These are phyloP conservation scores for Trichoderma guizhouense DNA, from an alignment of 2,329 filamentous ascomycete species.

Conservation along the genomic window DNA sequence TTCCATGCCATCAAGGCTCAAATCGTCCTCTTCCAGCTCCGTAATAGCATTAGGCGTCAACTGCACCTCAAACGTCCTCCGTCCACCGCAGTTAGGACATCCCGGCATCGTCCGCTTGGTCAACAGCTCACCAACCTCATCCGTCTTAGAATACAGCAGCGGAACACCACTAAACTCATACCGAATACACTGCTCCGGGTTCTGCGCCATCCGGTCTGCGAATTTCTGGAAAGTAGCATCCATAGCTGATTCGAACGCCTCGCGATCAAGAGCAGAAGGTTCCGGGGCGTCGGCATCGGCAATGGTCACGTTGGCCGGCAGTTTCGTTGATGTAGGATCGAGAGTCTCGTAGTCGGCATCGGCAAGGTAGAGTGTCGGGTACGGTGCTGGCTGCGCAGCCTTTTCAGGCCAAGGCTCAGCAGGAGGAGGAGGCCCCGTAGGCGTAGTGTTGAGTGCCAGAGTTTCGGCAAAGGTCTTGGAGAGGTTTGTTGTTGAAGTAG, in stretches of 20 bases:
- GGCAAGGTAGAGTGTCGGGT: conserved; percentile 71
- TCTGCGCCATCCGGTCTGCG: conserved; percentile 72
- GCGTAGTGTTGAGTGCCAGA: conserved; percentile 65
- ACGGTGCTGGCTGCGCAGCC: conserved; percentile 64
- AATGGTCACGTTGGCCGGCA: conserved; percentile 46
- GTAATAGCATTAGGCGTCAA: conserved; percentile 86
- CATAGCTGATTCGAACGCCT: conserved; percentile 69
- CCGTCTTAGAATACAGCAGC: conserved; percentile 76
- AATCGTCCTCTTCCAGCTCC: conserved; percentile 76
- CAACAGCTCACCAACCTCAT: conserved; percentile 68
- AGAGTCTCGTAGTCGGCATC: conserved; percentile 93
- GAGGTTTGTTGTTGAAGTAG: conserved; percentile 33
- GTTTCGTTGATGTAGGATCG: conserved; percentile 54
- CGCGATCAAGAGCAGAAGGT: conserved; percentile 57
- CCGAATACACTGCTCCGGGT: conserved; percentile 76
- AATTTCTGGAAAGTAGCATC: conserved; percentile 78
- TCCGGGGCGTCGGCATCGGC: conserved; percentile 40
- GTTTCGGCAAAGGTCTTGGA: conserved; percentile 68
- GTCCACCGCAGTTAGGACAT: conserved; percentile 71
- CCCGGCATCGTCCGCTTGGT: conserved; percentile 58
- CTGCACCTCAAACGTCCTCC: conserved; percentile 86
- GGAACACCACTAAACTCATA: conserved; percentile 74
- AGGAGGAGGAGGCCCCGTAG: conserved; percentile 33
- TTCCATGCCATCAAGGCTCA: conserved; percentile 83
- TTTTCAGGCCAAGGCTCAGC: conserved; percentile 73